A percentile compares a stretch with the other conserved stretches of the same genome.
Conservation (phyloP, 441 rosid genomes). For the Euphorbia celastroides region DNA sequence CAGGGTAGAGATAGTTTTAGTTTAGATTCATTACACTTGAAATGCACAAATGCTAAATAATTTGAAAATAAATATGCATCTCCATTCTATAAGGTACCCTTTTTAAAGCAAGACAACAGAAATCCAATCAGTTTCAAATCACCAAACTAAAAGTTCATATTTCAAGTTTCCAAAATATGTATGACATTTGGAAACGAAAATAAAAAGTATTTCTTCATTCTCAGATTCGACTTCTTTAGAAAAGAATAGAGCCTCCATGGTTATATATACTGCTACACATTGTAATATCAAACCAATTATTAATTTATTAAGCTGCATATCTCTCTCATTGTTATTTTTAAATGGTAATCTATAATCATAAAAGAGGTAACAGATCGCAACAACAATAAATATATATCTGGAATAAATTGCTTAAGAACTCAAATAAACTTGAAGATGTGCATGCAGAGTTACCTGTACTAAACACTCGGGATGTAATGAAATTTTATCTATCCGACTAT, state of each 20-base stretch:
- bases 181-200: not conserved
- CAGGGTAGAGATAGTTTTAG: not conserved
- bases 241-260: not conserved
- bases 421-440: not conserved
- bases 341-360: not conserved
- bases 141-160: not conserved
- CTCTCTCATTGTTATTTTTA: not conserved
- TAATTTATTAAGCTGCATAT: not conserved
- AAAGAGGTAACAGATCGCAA: not conserved
- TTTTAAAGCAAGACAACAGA: not conserved
- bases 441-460: conserved; percentile 61
- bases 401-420: not conserved
- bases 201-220: not conserved
- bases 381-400: not conserved
- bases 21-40: not conserved
- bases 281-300: not conserved
- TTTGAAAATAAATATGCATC: too few species aligned
- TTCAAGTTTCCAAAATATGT: not conserved
- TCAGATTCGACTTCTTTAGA: not conserved
- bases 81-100: not conserved
- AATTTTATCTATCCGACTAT: conserved; percentile 54
- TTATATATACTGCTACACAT: not conserved
- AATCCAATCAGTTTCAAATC: not conserved
- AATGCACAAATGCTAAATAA: not conserved
- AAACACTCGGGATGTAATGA: conserved; percentile 80